phyloP scores from a whole-genome alignment of 2,329 filamentous ascomycete species.

The Pestalotiopsis sp. region DNA sequence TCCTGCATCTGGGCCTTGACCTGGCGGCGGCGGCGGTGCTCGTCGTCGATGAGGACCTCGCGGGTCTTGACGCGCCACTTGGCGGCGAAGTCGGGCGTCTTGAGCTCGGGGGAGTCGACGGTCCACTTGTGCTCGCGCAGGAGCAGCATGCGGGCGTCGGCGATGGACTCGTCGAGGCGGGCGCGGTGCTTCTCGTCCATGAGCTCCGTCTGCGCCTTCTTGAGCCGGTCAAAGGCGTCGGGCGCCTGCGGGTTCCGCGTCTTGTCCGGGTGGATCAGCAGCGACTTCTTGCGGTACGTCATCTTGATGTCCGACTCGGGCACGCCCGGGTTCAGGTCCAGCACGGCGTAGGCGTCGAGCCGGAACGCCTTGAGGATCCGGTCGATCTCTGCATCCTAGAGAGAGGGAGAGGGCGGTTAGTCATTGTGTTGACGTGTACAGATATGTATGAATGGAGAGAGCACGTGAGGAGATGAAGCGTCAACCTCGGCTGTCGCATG shows the following conservation, averaged over 20 bases:
- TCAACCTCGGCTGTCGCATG: not conserved
- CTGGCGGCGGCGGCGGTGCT: conserved; percentile 80
- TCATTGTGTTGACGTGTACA: not conserved
- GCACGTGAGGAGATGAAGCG: not conserved
- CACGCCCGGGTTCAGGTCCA: conserved; percentile 93
- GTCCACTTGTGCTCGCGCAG: conserved; percentile 95
- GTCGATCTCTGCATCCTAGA: conserved; percentile 89
- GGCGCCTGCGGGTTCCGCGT: conserved; percentile 87
- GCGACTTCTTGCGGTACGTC: conserved; percentile 94
- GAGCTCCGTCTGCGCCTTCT: conserved; percentile 88
- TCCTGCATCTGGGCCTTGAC: conserved; percentile 95
- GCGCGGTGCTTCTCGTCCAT: conserved; percentile 92
- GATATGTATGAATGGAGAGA: not conserved
- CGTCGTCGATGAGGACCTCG: conserved; percentile 88
- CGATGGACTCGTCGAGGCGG: conserved; percentile 89
- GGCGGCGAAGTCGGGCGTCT: conserved; percentile 77
- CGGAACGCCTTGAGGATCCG: conserved; percentile 90
- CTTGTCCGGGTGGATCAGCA: conserved; percentile 98
- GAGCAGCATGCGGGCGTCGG: conserved; percentile 90
- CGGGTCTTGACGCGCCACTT: conserved; percentile 91
- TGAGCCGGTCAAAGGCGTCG: conserved; percentile 93
- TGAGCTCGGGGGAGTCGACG: conserved; percentile 81
- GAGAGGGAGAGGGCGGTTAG: not conserved
- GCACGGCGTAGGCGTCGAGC: conserved; percentile 79
- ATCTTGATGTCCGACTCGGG: conserved; percentile 95